Base-by-base conservation (phyloP, 176 grass and related monocot genomes). In the Oryza officinalis region DNA sequence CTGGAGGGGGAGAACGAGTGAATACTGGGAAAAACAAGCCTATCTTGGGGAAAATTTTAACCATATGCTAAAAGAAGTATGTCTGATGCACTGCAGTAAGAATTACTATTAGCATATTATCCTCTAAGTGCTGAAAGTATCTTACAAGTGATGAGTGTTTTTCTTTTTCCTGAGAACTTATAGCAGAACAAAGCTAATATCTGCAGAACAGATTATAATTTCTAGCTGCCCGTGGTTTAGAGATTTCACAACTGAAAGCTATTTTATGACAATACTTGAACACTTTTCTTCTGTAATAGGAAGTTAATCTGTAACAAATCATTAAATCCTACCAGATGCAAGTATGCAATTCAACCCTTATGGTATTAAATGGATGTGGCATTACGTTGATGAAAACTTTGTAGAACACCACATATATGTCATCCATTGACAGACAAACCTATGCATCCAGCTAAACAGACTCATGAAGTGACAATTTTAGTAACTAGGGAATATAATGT, bases 1-100 rank as follows among this genome's bases (percentile, higher is more conserved):
- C 96, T 96, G 89, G 65, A 96, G 65, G 54, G 63, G 63, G 59
- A 77, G 64, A 83, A 82, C 23, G 78, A 87, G 75, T 80, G 37
- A 60, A 83, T 38, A 86, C 22, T 78, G 77, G 23, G 57, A 74
- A 52, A 13, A 87, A 57, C 77, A 37, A 38, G 74, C 28, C 74
- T 65, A 71, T 45, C 26, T 25, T 22, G 13, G 50, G 35, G 69
- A 75, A 70, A 70, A 12, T 72, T n/a, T 6, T 23, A 68, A 84
- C 57, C 75, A 84, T 17, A 61, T 2, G 35, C 71, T 35, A 60
- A 74, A 74, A 67, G 17, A 81, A 63, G 59, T 18, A 50, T 49
- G 27, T n/a, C 9, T 63, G 8, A 13, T 13, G 44, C 73, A 79
- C 10, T 63, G 41, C n/a, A 28, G 30, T 69, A 90, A 22, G 69